Evolutionary conservation across 2,329 filamentous ascomycete species (phyloP), one percentile per base, ranked within the genome.

Genomic region (Leptodontidium sp.): DNA sequence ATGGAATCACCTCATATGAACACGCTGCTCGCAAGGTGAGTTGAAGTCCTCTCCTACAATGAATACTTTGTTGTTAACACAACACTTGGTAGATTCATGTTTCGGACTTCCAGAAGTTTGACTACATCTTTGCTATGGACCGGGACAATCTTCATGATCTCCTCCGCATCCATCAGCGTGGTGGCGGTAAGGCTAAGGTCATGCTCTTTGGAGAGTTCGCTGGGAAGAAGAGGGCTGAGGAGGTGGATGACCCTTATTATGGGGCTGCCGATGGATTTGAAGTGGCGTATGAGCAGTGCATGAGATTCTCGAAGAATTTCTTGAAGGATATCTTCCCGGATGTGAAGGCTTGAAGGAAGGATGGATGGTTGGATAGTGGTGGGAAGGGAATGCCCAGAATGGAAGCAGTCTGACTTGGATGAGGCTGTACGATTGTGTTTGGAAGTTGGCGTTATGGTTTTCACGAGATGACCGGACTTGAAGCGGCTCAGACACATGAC

Each of bases 111-210:
- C 83, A 89, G 66, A 85, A 86, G 17, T 98, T 98, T 77, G 93
- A 98, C 80, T 98, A 97, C 81, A 90, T 99, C 69, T 90, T 99
- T 67, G 94, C 93, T 70, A 99, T 99, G 96, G 96, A 99, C 78
- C 85, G 88, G 61, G 88, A 89, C 57, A 98, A 98, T 79, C 83
- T 97, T 55, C 84, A 85, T 9, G 88, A 97, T 76, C 81, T 97
- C 68, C 79, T 89, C 75, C 84, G 88, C 43, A 81, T 90, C 77
- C 83, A 88, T 72, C 75, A 78, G 67, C 82, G 84, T 68, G 84
- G 87, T 11, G 80, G 81, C n/a, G 84, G 86, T 43, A 88, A 87
- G 78, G 89, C 88, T 4, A 85, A 87, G 77, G 88, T 97, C 64
- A 90, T 92, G 85, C 82, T 98, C 61, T 98, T 96, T 82, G 96